Percentiles rank a stretch among this genome's conserved stretches.
phyloP scores from a whole-genome alignment of 1,139 yeast species.

The Blastobotrys niveus region DNA sequence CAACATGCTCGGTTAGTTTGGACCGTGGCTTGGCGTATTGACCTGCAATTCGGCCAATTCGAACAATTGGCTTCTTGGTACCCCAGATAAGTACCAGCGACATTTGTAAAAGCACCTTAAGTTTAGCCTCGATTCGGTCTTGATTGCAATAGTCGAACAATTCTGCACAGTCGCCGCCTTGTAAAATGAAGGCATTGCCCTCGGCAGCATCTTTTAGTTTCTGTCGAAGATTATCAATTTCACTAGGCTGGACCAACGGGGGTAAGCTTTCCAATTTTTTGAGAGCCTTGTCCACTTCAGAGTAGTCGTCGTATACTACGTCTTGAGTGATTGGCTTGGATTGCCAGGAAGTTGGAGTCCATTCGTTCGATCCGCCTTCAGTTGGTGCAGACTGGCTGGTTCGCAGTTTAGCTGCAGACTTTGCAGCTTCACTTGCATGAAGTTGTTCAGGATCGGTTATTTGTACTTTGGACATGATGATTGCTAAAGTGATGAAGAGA shows the following conservation, averaged over 20 bases:
- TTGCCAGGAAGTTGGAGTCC: slow-evolving; percentile 43
- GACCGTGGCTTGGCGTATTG: slow-evolving; percentile 44
- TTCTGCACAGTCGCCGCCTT: slow-evolving; percentile 46
- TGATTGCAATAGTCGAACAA: slow-evolving; percentile 41
- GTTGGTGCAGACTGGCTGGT: slow-evolving; percentile 25
- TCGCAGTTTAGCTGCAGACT: slow-evolving; percentile 37
- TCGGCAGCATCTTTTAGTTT: slow-evolving; percentile 39
- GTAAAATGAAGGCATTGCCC: slow-evolving; percentile 41
- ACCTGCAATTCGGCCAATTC: slow-evolving; percentile 43
- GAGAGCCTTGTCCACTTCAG: slow-evolving; percentile 36
- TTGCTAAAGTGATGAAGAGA: background rate
- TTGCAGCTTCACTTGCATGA: slow-evolving; percentile 36
- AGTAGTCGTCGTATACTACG: slow-evolving; percentile 38
- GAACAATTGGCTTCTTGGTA: slow-evolving; percentile 36
- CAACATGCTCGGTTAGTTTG: slow-evolving; percentile 38
- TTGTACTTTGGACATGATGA: slow-evolving; percentile 21
- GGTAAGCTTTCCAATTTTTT: slow-evolving; percentile 40
- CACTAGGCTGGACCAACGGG: slow-evolving; percentile 39
- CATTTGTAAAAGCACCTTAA: slow-evolving; percentile 42
- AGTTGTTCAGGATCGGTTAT: slow-evolving; percentile 35
- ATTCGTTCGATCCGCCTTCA: slow-evolving; percentile 18
- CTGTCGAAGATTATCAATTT: slow-evolving; percentile 33
- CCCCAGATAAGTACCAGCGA: slow-evolving; percentile 42
- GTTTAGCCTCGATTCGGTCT: slow-evolving; percentile 39
- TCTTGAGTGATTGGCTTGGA: slow-evolving; percentile 40